Conservation (phyloP, 345 rosid species). For the Stellera chamaejasme region DNA sequence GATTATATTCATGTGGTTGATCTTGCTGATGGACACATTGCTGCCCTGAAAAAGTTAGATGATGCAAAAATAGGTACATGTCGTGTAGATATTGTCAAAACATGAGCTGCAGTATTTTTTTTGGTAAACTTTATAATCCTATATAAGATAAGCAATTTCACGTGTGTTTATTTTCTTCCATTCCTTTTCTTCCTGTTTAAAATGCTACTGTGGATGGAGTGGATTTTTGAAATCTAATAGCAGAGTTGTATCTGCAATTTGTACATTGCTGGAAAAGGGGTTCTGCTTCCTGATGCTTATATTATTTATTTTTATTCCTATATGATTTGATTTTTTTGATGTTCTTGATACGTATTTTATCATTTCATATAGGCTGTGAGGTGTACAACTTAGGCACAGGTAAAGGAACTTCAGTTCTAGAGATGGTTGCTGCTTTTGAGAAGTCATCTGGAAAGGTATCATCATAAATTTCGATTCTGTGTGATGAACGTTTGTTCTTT, state of each 20-base stretch:
- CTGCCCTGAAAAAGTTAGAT: constrained; percentile 65
- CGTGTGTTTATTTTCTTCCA: not conserved
- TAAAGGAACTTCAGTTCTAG: constrained; percentile 90
- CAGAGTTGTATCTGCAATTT: too few relatives aligned
- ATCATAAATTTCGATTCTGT: too few relatives aligned
- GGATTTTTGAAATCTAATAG: not conserved
- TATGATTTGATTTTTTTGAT: not conserved
- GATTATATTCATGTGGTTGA: constrained; percentile 95
- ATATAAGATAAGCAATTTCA: not conserved
- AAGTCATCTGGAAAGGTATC: constrained; percentile 90
- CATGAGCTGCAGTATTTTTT: not conserved
- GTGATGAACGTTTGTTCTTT: not conserved
- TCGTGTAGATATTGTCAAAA: not conserved
- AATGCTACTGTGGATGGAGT: not conserved
- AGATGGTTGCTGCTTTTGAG: constrained; percentile 91
- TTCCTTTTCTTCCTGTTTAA: not conserved
- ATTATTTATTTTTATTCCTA: not conserved
- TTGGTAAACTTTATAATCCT: not conserved
- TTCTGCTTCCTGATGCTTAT: not conserved
- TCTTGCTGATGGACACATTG: constrained; percentile 93
- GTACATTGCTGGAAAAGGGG: too few relatives aligned
- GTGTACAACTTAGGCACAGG: constrained; percentile 97
- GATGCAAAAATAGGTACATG: constrained; percentile 54
- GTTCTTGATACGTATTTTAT: not conserved
- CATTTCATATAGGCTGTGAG: constrained; percentile 53